phyloP scores from a whole-genome alignment of 2,329 filamentous ascomycete genomes.

The Polychaeton citri region DNA sequence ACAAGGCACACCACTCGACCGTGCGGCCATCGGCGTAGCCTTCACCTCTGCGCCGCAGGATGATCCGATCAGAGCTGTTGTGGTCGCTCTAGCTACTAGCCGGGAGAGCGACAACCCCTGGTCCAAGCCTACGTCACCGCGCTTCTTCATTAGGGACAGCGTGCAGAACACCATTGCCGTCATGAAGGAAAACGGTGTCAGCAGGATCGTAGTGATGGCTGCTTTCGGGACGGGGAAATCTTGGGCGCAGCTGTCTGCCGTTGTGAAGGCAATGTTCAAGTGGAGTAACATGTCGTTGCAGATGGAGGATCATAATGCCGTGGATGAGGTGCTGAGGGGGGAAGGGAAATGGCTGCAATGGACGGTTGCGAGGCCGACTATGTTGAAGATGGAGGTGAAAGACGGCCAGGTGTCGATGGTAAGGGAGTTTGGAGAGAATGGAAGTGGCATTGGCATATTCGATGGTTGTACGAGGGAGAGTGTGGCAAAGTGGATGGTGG shows the following conservation, averaged over 20 bases:
- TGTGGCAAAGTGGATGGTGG: slow-evolving; percentile 35
- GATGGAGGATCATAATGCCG: slow-evolving; percentile 35
- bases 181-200: slow-evolving; percentile 25
- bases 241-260: slow-evolving; percentile 26
- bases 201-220: slow-evolving; percentile 37
- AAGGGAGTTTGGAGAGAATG: slow-evolving; percentile 29
- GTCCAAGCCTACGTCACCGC: slow-evolving; percentile 29
- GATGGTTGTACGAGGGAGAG: slow-evolving; percentile 24
- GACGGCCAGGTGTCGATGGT: slow-evolving; percentile 25
- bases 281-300: slow-evolving; percentile 34
- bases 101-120: slow-evolving; percentile 37
- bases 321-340: slow-evolving; percentile 29
- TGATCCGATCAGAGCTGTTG: slow-evolving; percentile 23
- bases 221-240: slow-evolving; percentile 38
- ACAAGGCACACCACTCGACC: slow-evolving; percentile 17
- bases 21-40: slow-evolving; percentile 15
- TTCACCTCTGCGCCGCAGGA: slow-evolving; percentile 15
- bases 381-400: slow-evolving; percentile 19
- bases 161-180: slow-evolving; percentile 24
- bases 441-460: slow-evolving; percentile 29
- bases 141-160: slow-evolving; percentile 34
- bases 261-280: slow-evolving; percentile 33
- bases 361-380: slow-evolving; percentile 33
- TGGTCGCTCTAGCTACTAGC: slow-evolving; percentile 37
- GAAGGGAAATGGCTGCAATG: slow-evolving; percentile 23